Conservation (phyloP, 2,329 filamentous ascomycete species). For the Paecilomyces dactylethromorphus region DNA sequence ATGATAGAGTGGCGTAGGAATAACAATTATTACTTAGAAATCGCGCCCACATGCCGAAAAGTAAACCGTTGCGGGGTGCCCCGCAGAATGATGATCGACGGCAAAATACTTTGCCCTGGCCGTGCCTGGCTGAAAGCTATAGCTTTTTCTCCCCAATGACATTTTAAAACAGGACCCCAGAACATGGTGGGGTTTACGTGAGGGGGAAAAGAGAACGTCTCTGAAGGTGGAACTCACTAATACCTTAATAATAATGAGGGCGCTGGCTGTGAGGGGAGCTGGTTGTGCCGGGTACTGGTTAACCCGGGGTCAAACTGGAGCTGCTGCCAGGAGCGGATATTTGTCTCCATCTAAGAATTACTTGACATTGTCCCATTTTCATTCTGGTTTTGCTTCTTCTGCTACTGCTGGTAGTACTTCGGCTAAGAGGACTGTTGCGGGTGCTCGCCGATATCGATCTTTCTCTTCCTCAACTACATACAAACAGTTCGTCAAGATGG, state of each 20-base stretch:
- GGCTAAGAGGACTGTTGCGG: not conserved
- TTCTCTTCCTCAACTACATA: not conserved
- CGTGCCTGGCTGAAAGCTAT: not conserved
- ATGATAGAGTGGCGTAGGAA: no score
- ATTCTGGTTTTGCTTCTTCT: not conserved
- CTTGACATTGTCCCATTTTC: not conserved
- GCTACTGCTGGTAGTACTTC: not conserved
- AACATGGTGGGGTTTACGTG: not conserved
- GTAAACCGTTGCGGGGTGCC: not conserved
- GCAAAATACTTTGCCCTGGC: not conserved
- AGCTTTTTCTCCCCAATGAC: not conserved
- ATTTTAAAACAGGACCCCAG: not conserved
- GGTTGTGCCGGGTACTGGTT: not conserved
- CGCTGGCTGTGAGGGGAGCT: not conserved
- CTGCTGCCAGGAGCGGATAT: not conserved
- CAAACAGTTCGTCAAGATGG: conserved; percentile 15
- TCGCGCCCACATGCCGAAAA: no score
- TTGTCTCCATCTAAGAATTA: not conserved
- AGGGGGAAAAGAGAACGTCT: not conserved
- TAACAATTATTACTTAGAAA: no score
- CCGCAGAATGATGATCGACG: not conserved
- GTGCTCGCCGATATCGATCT: not conserved
- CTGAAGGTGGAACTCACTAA: not conserved
- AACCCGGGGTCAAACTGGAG: not conserved
- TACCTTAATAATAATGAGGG: not conserved